Base-by-base conservation (phyloP, 345 rosid species). In the Camelina hispida region DNA sequence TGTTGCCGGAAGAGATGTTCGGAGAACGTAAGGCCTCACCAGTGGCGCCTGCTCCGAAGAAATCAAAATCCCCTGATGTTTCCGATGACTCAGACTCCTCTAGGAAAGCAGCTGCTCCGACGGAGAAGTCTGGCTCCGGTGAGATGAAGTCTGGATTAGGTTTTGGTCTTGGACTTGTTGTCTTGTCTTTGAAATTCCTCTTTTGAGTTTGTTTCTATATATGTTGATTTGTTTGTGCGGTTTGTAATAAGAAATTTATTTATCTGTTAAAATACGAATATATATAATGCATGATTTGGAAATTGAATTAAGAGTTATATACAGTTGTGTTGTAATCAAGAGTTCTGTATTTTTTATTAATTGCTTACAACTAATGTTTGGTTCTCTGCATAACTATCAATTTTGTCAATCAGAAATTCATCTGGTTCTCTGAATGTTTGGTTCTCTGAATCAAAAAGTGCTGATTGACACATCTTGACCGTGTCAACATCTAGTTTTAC, bases 1-100 rank as follows among this genome's bases (percentile, higher is more conserved):
- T 91, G 82, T 68, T 90, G 80, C 95, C 98, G 18, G 81, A 72
- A 13, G 85, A 81, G 71, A 60, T 91, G 83, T 90, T 71, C 1
- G 93, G 82, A 48, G 63, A 78, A 54, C 66, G 75, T 8, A 79
- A 84, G 17, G 32, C 82, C 40, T 83, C 87, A 0, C 68, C 83
- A 0, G 83, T 69, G 3, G 78, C 89, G 8, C 85, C 96, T 1
- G 32, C 82, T 1, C 70, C 91, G 0, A 20, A 76, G 0, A 20
- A 76, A 13, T 66, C 78, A 46, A 55, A 46, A 16, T 35, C 80
- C 46, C 43, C 71, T 63, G 44, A 1, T 32, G 43, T 79, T 0
- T 13, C 84, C 2, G 63, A 25, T 6, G 68, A 64, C 5, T 44
- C 77, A 2, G 0, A 30, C 53, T 1, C 69, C 57, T 15, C 86